Evolutionary conservation across 2,329 filamentous ascomycete species (phyloP).

Genomic region (Truncatella angustata): DNA sequence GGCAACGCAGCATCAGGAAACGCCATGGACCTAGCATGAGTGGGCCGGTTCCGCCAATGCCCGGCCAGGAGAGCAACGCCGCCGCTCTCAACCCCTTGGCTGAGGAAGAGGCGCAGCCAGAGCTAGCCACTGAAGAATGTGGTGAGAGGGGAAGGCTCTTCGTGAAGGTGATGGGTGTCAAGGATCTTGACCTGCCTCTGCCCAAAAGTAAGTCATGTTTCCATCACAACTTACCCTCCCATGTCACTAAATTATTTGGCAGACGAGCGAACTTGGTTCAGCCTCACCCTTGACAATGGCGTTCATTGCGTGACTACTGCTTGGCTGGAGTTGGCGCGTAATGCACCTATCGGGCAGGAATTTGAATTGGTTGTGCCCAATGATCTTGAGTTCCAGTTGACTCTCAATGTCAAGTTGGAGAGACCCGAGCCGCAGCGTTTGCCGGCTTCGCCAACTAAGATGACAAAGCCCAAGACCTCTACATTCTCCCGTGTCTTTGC

Average conservation of each 20-base stretch:
- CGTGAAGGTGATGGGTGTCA: constrained; percentile 98
- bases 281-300: constrained; percentile 95
- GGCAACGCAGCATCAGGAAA: constrained; percentile 65
- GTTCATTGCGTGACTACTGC: constrained; percentile 96
- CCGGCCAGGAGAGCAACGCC: constrained; percentile 82
- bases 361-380: constrained; percentile 97
- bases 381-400: constrained; percentile 98
- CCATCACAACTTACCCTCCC: not conserved
- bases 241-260: constrained; percentile 32
- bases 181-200: constrained; percentile 88
- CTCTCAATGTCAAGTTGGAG: constrained; percentile 90
- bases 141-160: constrained; percentile 89
- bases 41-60: constrained; percentile 76
- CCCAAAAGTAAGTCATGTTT: constrained; percentile 69
- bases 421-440: constrained; percentile 65
- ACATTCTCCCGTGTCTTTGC: constrained; percentile 91
- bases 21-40: constrained; percentile 42
- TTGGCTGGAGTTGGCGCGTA: constrained; percentile 88
- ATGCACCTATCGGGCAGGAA: constrained; percentile 93
- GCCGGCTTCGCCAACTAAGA: constrained; percentile 60
- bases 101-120: constrained; percentile 62
- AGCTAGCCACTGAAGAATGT: constrained; percentile 67
- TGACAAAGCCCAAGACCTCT: constrained; percentile 71
- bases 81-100: constrained; percentile 62
- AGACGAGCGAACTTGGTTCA: constrained; percentile 89